Base-by-base conservation (phyloP, 345 rosid genomes). In the Lepidium sativum region DNA sequence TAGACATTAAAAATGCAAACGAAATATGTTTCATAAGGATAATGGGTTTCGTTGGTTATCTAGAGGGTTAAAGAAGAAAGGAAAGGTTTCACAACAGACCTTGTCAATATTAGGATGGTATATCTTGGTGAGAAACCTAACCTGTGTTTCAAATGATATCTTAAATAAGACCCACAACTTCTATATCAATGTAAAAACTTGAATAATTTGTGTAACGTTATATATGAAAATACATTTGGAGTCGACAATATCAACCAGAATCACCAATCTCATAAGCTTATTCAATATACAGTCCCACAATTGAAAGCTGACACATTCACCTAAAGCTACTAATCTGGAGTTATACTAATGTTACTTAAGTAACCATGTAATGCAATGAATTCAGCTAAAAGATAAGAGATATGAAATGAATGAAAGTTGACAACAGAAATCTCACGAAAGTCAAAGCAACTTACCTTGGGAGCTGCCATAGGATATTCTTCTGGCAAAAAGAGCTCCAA, bases 401-500 rank as follows among this genome's bases (percentile, higher is more conserved):
- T 4, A 9, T 41, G 67, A 20, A 38, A 10, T 25, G 41, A 38
- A 10, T 25, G 41, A 16, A 66, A 52, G 18, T 2, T 13, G 41
- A 16, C 59, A 52, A 17, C 2, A 23, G 11, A 40, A n/a, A 20
- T 16, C 6, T 25, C 15, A 31, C 31, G 57, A 55, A 38, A 29
- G 17, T 9, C 0, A 27, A 54, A 58, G 52, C 16, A 48, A 35
- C 65, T 31, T 82, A 92, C 98, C 91, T 92, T 92, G 12, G 98
- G 99, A 35, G 97, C 97, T n/a, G 99, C 96, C 99, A 94, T 91
- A 20, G 99, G 99, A 81, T 94, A 94, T 74, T 94, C 99, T 85
- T 94, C 99, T 27, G 99, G 99, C 59, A 94, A 80, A 82, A 94
- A 94, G 67, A 94, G 80, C 75, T 94, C 99, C 91, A 94, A 77